Percentiles rank a stretch among this genome's conserved stretches.
phyloP scores from a whole-genome alignment of 2,329 filamentous ascomycete genomes.

The Macrophomina pseudophaseolina region DNA sequence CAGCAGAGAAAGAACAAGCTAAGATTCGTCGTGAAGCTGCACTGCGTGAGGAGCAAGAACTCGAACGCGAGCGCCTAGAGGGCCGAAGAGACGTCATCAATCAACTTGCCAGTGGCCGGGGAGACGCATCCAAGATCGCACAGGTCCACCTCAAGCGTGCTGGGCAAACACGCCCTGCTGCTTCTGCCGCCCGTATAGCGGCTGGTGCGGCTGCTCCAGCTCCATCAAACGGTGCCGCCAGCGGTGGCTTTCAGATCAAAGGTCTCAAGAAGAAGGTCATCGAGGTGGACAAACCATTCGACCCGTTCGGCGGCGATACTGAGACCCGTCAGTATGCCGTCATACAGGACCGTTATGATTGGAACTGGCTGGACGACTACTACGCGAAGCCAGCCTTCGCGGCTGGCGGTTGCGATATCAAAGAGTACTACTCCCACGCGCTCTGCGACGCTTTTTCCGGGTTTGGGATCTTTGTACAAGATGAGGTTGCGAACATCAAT shows the following conservation, averaged over 20 bases:
- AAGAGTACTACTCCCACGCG: slow-evolving; percentile 80
- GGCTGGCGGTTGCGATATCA: slow-evolving; percentile 82
- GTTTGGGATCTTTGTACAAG: slow-evolving; percentile 82
- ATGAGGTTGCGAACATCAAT: slow-evolving; percentile 62
- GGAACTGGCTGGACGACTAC: slow-evolving; percentile 72
- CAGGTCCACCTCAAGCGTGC: slow-evolving; percentile 69
- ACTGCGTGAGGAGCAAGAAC: slow-evolving; percentile 67
- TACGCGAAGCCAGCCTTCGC: slow-evolving; percentile 68
- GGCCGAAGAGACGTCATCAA: slow-evolving; percentile 73
- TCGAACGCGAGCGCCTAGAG: slow-evolving; percentile 69
- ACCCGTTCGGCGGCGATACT: slow-evolving; percentile 80
- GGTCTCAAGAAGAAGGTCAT: slow-evolving; percentile 73
- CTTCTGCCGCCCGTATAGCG: slow-evolving; percentile 17
- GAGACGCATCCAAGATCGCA: slow-evolving; percentile 62
- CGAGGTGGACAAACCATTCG: slow-evolving; percentile 76
- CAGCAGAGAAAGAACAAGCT: slow-evolving; percentile 69
- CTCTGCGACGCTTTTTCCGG: slow-evolving; percentile 91
- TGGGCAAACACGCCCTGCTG: slow-evolving; percentile 63
- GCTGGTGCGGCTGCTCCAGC: slow-evolving; percentile 27
- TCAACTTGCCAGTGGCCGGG: slow-evolving; percentile 67
- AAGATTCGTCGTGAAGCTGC: slow-evolving; percentile 67
- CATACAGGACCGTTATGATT: slow-evolving; percentile 72
- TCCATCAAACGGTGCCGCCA: slow-evolving; percentile 33
- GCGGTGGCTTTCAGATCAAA: slow-evolving; percentile 66
- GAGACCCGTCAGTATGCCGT: slow-evolving; percentile 70